Conservation (phyloP, 2,329 filamentous ascomycete species). For the Aspergillus neoniger region DNA sequence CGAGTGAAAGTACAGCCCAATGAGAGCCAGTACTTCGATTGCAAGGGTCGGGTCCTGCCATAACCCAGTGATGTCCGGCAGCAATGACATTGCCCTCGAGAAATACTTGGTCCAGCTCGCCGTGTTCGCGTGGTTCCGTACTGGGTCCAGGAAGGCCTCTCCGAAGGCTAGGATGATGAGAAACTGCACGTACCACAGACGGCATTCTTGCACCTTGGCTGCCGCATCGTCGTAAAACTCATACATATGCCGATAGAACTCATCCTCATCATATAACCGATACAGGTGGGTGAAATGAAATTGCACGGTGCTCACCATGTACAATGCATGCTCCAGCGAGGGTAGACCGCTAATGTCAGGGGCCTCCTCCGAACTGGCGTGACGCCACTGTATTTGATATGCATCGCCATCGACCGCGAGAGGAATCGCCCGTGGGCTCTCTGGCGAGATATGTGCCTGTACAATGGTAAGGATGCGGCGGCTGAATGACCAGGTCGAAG, state of each 20-base stretch:
- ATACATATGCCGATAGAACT: conserved; percentile 46
- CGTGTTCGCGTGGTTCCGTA: conserved; percentile 38
- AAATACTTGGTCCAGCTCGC: conserved; percentile 49
- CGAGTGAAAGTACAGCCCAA: conserved; percentile 53
- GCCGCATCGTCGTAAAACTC: conserved; percentile 42
- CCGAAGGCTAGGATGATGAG: conserved; percentile 55
- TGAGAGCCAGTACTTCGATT: conserved; percentile 53
- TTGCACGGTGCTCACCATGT: conserved; percentile 57
- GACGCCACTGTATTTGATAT: conserved; percentile 53
- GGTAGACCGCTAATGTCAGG: conserved; percentile 44
- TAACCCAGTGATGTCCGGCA: conserved; percentile 44
- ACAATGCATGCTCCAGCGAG: conserved; percentile 54
- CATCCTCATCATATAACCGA: conserved; percentile 55
- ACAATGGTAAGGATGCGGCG: conserved; percentile 51
- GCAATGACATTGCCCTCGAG: conserved; percentile 43
- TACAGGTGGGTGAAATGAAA: conserved; percentile 58
- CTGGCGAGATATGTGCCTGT: conserved; percentile 48
- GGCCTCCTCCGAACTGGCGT: conserved; percentile 34
- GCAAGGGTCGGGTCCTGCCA: conserved; percentile 46
- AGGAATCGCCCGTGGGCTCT: conserved; percentile 39
- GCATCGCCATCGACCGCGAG: conserved; percentile 52
- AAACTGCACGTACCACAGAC: conserved; percentile 55
- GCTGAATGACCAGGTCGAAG: conserved; percentile 58
- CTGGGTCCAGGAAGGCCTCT: conserved; percentile 51
- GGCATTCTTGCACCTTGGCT: conserved; percentile 27